Base-by-base conservation (phyloP, 1,284 basidiomycete species). In the Tilletiopsis washingtonensis region DNA sequence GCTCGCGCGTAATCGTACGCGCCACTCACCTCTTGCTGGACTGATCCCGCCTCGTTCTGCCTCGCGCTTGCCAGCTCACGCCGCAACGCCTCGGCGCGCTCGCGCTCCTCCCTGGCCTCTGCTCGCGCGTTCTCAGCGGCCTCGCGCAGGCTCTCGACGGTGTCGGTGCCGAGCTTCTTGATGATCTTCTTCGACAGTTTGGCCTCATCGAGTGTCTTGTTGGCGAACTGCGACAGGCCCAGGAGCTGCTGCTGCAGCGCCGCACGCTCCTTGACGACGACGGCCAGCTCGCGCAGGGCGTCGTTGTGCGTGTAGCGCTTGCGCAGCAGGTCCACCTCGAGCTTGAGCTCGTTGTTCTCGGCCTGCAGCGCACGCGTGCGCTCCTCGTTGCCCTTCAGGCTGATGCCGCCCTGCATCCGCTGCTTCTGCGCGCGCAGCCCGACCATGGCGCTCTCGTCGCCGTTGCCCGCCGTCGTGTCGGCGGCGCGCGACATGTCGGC, bases 291-390 rank as follows among this genome's bases (percentile, higher is more conserved):
- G 6, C 59, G 58, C 5, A 59, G 49, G 9, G 63, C 55, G 21
- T 70, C 69, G 34, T 68, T 65, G 11, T 61, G 57, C 25, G 56
- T 61, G 38, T 67, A 65, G 36, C 69, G 67, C n/a, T 65, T 61
- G 32, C 69, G 58, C 21, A 66, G 57, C 12, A 69, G 59, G 50
- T 71, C 69, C 24, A 69, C 64, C 40, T 69, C 69, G 34, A 71
- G 70, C 51, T 69, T 67, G 49, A 71, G 60, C 39, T 71, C 69
- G 45, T 69, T 67, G 21, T 65, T 58, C 46, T 71, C 69, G 32
- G 60, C 56, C 0, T 61, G 66, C n/a, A 71, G 59, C 36, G 53
- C 60, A 49, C 67, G 62, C 51, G 68, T 71, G 48, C 58, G 64
- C 32, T 67, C 63, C 38, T 62, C 60, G 2, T 66, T 60, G 15